phyloP scores from a whole-genome alignment of 768 basidiomycete species.

The Suillus paluster region DNA sequence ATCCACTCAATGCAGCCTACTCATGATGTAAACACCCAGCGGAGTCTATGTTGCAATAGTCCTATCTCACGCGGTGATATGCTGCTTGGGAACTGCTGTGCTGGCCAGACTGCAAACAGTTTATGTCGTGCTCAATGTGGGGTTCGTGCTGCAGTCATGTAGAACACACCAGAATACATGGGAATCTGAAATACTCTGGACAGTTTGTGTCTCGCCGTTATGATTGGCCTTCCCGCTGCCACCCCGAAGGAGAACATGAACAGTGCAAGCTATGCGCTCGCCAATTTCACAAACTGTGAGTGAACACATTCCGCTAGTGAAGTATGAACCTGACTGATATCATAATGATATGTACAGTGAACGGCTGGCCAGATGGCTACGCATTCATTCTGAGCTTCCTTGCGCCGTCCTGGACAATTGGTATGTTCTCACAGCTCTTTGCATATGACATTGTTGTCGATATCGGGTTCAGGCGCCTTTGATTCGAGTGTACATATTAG shows the following conservation, averaged over 20 bases:
- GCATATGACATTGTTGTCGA: too few species aligned
- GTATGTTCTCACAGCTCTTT: constrained; percentile 27
- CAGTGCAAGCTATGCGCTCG: constrained; percentile 61
- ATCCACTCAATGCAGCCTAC: not conserved
- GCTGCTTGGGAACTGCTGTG: constrained; percentile 65
- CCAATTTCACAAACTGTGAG: constrained; percentile 63
- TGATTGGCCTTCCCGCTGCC: constrained; percentile 68
- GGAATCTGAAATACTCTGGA: not conserved
- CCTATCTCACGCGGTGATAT: constrained; percentile 62
- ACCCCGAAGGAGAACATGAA: constrained; percentile 67
- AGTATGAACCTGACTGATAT: not conserved
- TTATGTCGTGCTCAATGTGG: constrained; percentile 71
- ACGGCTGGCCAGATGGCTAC: constrained; percentile 51
- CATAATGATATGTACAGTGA: constrained; percentile 26
- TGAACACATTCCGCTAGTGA: not conserved
- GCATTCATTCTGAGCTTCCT: constrained; percentile 56
- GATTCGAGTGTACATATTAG: constrained; percentile 57
- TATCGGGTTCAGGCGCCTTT: too few species aligned
- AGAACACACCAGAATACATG: too few species aligned
- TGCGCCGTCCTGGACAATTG: constrained; percentile 52
- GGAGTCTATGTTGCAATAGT: constrained; percentile 68
- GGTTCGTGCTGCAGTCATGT: constrained; percentile 47
- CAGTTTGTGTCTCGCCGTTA: constrained; percentile 65
- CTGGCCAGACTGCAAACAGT: constrained; percentile 77
- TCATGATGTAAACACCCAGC: constrained; percentile 36